phyloP scores from a whole-genome alignment of 345 rosid species.

The Lepidium aucheri region DNA sequence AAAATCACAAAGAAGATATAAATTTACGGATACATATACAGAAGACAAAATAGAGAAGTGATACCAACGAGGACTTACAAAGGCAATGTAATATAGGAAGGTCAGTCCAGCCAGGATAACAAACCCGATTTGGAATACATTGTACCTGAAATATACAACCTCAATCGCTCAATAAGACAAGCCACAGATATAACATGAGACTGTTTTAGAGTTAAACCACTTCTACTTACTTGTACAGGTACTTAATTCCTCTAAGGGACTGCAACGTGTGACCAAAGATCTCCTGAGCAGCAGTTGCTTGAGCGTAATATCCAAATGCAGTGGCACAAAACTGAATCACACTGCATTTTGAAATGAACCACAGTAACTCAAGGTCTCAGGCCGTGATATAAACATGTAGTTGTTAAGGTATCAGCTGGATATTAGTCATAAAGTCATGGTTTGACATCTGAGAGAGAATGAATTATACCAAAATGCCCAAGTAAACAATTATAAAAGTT shows the following conservation, averaged over 20 bases:
- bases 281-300: constrained; percentile 98
- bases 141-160: constrained; percentile 48
- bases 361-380: background rate
- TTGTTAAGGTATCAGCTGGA: background rate
- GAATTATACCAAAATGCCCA: background rate
- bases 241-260: constrained; percentile 92
- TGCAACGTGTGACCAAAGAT: constrained; percentile 97
- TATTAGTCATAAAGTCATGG: background rate
- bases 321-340: constrained; percentile 94
- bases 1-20: background rate
- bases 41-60: background rate
- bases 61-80: constrained; percentile 41
- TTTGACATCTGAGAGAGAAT: background rate
- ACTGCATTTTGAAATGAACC: constrained; percentile 40
- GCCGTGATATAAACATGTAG: background rate
- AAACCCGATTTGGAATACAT: constrained; percentile 87
- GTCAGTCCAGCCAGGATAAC: constrained; percentile 77
- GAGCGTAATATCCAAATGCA: constrained; percentile 96
- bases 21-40: background rate
- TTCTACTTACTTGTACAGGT: constrained; percentile 79
- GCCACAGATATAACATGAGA: background rate
- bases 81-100: constrained; percentile 71
- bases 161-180: background rate
- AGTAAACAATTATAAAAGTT: background rate
- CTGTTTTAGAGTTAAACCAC: background rate